These are phyloP conservation scores for Aureobasidium vineae DNA, from an alignment of 2,329 filamentous ascomycete species.

Conservation along the genomic window DNA sequence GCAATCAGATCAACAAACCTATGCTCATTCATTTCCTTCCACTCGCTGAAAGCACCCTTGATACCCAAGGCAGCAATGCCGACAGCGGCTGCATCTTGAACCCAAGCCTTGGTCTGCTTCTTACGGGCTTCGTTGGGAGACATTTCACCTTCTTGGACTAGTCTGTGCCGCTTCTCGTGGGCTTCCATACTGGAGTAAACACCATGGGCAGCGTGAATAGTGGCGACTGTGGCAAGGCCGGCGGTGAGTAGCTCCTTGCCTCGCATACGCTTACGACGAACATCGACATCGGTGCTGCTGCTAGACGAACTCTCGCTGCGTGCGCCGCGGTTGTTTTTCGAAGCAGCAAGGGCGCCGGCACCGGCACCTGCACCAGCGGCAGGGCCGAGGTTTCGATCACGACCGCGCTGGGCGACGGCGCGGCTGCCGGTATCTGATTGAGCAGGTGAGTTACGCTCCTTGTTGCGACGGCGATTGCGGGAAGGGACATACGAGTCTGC, in stretches of 20 bases:
- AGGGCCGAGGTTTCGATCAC: conserved; percentile 45
- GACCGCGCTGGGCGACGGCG: conserved; percentile 35
- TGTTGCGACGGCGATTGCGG: conserved; percentile 44
- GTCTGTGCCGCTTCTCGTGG: conserved; percentile 58
- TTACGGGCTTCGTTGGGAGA: conserved; percentile 60
- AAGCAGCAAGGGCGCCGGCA: conserved; percentile 35
- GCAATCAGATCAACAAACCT: conserved; percentile 46
- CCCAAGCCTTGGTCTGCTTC: conserved; percentile 61
- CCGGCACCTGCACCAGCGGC: conserved; percentile 44
- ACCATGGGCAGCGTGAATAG: conserved; percentile 66
- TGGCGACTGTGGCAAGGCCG: conserved; percentile 65
- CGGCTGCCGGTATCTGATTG: conserved; percentile 42
- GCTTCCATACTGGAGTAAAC: conserved; percentile 64
- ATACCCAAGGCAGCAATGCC: conserved; percentile 67
- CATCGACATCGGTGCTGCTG: conserved; percentile 57
- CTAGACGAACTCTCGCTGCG: conserved; percentile 36
- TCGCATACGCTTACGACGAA: conserved; percentile 61
- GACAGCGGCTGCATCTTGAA: conserved; percentile 64
- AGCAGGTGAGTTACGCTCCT: conserved; percentile 42
- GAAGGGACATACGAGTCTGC: conserved; percentile 54
- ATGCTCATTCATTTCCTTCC: conserved; percentile 66
- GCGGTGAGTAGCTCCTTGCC: conserved; percentile 65
- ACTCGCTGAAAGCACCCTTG: conserved; percentile 64
- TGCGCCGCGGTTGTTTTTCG: conserved; percentile 25
- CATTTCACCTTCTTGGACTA: conserved; percentile 64